Evolutionary conservation across 2,329 filamentous ascomycete species (phyloP).

Genomic region (Tolypocladium tundrense): DNA sequence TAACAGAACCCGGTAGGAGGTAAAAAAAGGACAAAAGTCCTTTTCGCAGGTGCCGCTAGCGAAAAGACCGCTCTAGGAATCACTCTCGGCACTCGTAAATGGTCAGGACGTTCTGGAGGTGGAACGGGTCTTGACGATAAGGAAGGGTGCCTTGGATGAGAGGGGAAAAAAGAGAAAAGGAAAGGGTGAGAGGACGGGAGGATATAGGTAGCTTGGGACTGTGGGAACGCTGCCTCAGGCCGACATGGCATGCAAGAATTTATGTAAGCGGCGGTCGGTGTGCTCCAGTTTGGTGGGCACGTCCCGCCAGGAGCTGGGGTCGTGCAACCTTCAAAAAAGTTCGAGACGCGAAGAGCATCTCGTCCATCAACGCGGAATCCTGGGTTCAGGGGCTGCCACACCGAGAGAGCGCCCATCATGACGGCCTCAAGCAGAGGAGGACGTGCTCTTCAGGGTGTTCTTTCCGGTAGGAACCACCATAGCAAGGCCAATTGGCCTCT

Average conservation of each 20-base stretch:
- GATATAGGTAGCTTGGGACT: conserved; percentile 4
- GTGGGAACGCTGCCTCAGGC: conserved; percentile 16
- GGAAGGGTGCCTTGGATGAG: conserved; percentile 62
- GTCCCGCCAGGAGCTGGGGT: neutral
- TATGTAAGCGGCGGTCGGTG: conserved; percentile 6
- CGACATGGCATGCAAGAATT: conserved; percentile 2
- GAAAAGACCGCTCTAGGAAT: conserved; percentile 71
- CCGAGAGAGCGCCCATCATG: conserved; percentile 23
- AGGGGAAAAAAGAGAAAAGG: conserved; percentile 13
- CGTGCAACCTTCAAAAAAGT: conserved; percentile 10
- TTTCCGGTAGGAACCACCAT: conserved; percentile 34
- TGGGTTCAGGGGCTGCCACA: conserved; percentile 4
- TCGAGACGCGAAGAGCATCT: conserved; percentile 8
- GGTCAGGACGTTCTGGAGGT: conserved; percentile 72
- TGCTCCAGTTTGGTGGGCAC: neutral
- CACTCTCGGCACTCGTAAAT: conserved; percentile 83
- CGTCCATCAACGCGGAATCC: neutral
- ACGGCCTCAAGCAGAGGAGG: conserved; percentile 47
- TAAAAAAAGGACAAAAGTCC: conserved; percentile 20
- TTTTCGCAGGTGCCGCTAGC: conserved; percentile 83
- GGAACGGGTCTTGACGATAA: conserved; percentile 84
- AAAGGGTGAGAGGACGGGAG: conserved; percentile 9
- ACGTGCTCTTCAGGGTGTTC: conserved; percentile 34
- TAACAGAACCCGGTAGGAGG: conserved; percentile 74
- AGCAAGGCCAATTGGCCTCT: neutral